These are phyloP conservation scores for Acorus calamus DNA, from an alignment of 106 monocot genomes.

Conservation along the genomic window DNA sequence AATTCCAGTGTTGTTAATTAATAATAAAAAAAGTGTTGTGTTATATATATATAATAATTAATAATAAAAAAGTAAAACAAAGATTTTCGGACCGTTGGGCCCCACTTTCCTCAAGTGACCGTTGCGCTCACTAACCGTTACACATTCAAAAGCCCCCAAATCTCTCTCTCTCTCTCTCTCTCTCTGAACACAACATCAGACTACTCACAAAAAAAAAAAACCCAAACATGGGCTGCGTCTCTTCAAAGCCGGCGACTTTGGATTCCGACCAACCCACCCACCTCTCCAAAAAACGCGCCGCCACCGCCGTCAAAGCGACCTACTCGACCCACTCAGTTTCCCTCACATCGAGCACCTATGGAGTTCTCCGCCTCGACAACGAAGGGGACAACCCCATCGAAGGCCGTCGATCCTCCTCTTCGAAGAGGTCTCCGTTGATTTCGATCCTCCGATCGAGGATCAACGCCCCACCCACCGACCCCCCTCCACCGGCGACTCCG, in stretches of 20 bases:
- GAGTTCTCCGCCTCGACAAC: conserved; percentile 28
- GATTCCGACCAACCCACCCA: conserved; percentile 10
- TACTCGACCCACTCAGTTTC: conserved; percentile 52
- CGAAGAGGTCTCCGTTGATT: background rate
- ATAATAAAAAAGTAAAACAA: too few relatives aligned
- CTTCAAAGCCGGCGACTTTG: conserved; percentile 38
- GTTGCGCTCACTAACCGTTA: conserved; percentile 11
- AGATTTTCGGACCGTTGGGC: conserved; percentile 18
- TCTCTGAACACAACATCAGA: background rate
- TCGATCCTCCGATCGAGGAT: conserved; percentile 9
- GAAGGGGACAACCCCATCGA: background rate
- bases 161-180: too few relatives aligned
- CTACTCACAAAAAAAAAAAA: background rate
- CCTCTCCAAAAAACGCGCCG: background rate
- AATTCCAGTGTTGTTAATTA: too few relatives aligned
- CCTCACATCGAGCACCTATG: conserved; percentile 82
- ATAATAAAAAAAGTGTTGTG: too few relatives aligned
- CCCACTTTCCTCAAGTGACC: background rate
- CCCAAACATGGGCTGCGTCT: conserved; percentile 59
- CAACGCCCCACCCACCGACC: too few relatives aligned
- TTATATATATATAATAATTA: too few relatives aligned
- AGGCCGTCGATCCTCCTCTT: background rate
- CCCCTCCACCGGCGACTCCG: too few relatives aligned
- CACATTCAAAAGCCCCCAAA: conserved; percentile 13
- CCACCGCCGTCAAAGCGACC: conserved; percentile 9